Evolutionary conservation across 2,329 filamentous ascomycete species (phyloP), one percentile per base, ranked within the genome.

Genomic region (Leptoxyphium fumago): DNA sequence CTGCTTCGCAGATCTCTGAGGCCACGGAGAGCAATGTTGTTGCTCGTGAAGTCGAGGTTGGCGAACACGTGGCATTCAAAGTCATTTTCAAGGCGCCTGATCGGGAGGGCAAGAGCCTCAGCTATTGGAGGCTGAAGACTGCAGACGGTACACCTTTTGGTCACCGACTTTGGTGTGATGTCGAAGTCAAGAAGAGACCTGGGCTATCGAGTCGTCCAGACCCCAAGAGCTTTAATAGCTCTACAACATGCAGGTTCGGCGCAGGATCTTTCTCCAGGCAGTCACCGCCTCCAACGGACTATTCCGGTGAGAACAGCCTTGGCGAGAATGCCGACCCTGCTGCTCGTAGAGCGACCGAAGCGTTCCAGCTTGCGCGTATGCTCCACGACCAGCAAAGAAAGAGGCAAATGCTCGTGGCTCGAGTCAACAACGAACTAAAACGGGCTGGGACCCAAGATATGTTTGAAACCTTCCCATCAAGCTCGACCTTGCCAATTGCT

Each of bases 51-150:
- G 72, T 96, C 34, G 72, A 75, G 43, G 78, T 84, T 32, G 86
- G 85, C 28, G 75, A 89, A 59, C 77, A 82, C 54, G 77, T 79
- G 47, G 70, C 80, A 17, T 98, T 98, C 69, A 85, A 82, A 32
- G 83, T 95, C 30, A 69, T 81, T 38, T 78, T 98, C 62, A 85
- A 86, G 62, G 84, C 86, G 14, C 87, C 89, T 13, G 65, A 70
- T 43, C 82, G 83, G 41, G 66, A 77, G 44, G 88, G 89, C 44
- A 84, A 82, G 62, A 73, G 80, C 47, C 91, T 94, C 57, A 96
- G 91, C 1, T 95, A 95, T 73, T 98, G 91, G 91, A 87, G 89
- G 49, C 70, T 98, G 52, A 93, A 88, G 54, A 79, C 84, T 46
- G 73, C 78, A 7, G 79, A 85, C 45, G 88, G 88, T 18, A 70